Base-by-base conservation (phyloP, 176 grass and related monocot species). In the Cocos nucifera region DNA sequence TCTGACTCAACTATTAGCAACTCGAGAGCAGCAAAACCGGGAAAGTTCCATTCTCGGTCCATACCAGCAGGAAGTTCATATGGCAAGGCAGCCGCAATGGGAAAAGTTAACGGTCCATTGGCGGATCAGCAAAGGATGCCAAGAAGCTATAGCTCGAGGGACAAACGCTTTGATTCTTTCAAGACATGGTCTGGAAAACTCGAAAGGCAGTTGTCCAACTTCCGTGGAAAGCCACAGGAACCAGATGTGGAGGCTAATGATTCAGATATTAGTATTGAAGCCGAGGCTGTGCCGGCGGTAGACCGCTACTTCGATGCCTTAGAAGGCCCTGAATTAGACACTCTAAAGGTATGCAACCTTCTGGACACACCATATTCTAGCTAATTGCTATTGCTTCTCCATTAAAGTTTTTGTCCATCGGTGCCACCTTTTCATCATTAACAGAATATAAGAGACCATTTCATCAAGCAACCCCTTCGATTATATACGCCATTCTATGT, bases 121-220 rank as follows among this genome's bases (percentile, higher is more conserved):
- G 49, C 65, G 3, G 23, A 23, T 8, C 3, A 51, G 24, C 54
- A 53, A 53, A 75, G 51, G 35, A 29, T 80, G 29, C 75, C 55
- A 18, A 53, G 72, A 15, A 50, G 57, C 50, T 39, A 73, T 54
- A 66, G 65, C 59, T 49, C 59, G 19, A 79, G 84, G 63, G 83
- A 90, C 72, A 79, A 59, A 54, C 57, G 80, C 23, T 97, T 90
- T 24, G 92, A 97, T 60, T 63, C 75, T 9, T 97, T 91, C 73
- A 97, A 97, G 78, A 97, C 92, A 51, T 97, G 85, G 80, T 91
- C 87, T 5, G 92, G 92, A 21, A 85, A 71, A 17, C 87, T 97
- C 3, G 92, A 97, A 65, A 71, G 78, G 8, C 92, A 97, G 76
- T 63, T 91, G 10, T 91, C 92, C 6, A 97, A 82, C 82, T 77